Conservation (phyloP, 2,329 filamentous ascomycete genomes). For the Pyrenochaeta sp. region DNA sequence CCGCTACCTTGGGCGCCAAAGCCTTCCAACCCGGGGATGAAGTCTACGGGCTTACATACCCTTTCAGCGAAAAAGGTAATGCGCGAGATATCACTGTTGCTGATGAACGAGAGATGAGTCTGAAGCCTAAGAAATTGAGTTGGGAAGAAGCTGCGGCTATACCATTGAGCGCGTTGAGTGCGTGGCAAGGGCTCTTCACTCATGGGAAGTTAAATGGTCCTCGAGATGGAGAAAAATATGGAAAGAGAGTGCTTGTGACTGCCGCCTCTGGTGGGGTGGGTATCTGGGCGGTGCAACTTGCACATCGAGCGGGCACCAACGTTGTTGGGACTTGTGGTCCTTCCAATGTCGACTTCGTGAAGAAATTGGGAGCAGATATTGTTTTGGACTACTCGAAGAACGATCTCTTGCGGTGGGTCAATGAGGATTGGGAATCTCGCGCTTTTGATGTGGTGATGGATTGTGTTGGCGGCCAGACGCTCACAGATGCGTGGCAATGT, state of each 20-base stretch:
- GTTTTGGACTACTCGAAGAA: constrained; percentile 52
- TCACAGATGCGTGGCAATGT: constrained; percentile 55
- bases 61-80: constrained; percentile 44
- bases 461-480: constrained; percentile 52
- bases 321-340: constrained; percentile 53
- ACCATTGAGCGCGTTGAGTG: constrained; percentile 53
- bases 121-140: constrained; percentile 44
- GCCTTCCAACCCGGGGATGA: constrained; percentile 50
- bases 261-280: constrained; percentile 58
- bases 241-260: constrained; percentile 54
- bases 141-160: constrained; percentile 51
- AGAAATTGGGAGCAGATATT: constrained; percentile 51
- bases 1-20: constrained; percentile 29
- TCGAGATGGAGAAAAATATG: constrained; percentile 6
- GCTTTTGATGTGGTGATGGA: constrained; percentile 58
- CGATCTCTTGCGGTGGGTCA: constrained; percentile 46
- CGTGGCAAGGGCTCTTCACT: constrained; percentile 54
- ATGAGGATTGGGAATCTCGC: constrained; percentile 23
- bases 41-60: constrained; percentile 26
- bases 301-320: constrained; percentile 47
- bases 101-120: constrained; percentile 48
- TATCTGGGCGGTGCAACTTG: constrained; percentile 55
- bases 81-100: constrained; percentile 50
- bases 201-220: constrained; percentile 15
- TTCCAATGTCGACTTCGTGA: constrained; percentile 51